Conservation (phyloP, 2,329 filamentous ascomycete genomes). For the Colletotrichum brevisporum region DNA sequence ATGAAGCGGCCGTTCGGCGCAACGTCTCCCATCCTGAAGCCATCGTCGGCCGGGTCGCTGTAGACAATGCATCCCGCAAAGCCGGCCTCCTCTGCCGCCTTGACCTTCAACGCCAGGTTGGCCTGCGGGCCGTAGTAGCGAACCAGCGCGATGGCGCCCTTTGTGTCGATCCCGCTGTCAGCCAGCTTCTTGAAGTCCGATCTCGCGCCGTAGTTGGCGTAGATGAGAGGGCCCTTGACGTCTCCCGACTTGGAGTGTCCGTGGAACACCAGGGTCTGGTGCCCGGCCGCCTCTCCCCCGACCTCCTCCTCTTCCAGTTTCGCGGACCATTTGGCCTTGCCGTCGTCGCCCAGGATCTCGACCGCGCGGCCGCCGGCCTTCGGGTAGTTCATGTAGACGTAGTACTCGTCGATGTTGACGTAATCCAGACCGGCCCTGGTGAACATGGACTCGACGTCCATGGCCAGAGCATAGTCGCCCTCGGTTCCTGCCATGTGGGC, state of each 20-base stretch:
- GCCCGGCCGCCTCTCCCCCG: slow-evolving; percentile 73
- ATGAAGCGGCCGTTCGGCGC: slow-evolving; percentile 85
- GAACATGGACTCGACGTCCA: slow-evolving; percentile 88
- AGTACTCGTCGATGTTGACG: slow-evolving; percentile 82
- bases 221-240: slow-evolving; percentile 88
- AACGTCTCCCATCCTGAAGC: slow-evolving; percentile 79
- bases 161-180: slow-evolving; percentile 79
- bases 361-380: slow-evolving; percentile 82
- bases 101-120: slow-evolving; percentile 86
- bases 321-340: slow-evolving; percentile 80
- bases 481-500: slow-evolving; percentile 96
- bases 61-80: slow-evolving; percentile 92
- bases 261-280: slow-evolving; percentile 86
- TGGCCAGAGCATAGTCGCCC: slow-evolving; percentile 87
- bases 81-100: slow-evolving; percentile 88
- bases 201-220: slow-evolving; percentile 90
- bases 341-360: slow-evolving; percentile 80
- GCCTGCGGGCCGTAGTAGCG: slow-evolving; percentile 82
- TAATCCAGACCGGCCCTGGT: slow-evolving; percentile 79
- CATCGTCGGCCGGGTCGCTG: slow-evolving; percentile 89
- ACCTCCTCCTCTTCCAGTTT: slow-evolving; percentile 84
- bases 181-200: slow-evolving; percentile 84
- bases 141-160: slow-evolving; percentile 87
- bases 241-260: slow-evolving; percentile 90
- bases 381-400: slow-evolving; percentile 95